Evolutionary conservation across 257 asterid genomes (phyloP), one percentile per base, ranked within the genome.

Genomic region (Salvia splendens): DNA sequence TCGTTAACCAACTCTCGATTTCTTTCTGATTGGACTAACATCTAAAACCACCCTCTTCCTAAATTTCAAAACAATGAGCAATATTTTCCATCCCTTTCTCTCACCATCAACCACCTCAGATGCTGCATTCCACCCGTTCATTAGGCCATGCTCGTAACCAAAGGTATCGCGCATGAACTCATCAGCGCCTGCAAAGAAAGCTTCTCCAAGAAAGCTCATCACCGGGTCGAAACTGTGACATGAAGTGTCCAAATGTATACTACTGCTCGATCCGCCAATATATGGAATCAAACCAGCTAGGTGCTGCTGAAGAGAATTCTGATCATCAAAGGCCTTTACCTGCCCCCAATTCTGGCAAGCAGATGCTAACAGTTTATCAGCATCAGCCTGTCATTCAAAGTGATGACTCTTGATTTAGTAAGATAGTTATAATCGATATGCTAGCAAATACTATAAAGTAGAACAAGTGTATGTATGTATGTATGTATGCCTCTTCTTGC

Each of bases 401-500:
- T 33, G 36, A 33, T 17, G 43, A 66, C 41, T 51, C 46, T 42
- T 17, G 33, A 61, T 17, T 17, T 17, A 17, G 1, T 17, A 17
- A 17, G 20, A 17, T 17, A 17, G 20, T 17, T 17, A 59, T 43
- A 12, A 54, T 63, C 9, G 24, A 41, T 24, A 11, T 1, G 30
- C 4, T 17, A 17, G 17, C 41, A 41, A n/a, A n/a, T n/a, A n/a
- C 1, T 10, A 15, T 9, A 33, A 69, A 30, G 30, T 8, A 12
- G 8, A 32, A 40, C n/a, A 35, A 59, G 73, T 42, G 69, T 52
- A 53, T 60, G 45, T 58, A 60, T 74, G 78, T 91, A 70, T 42
- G 69, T 52, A 53, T 60, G 45, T 58, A 60, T 74, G 78, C 95
- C 95, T 84, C 73, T 9, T 72, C 72, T 5, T 59, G 67, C 49